Percentiles rank a stretch among this genome's conserved stretches.
These are phyloP conservation scores for Penicillium egyptiacum DNA, from an alignment of 495 filamentous ascomycete species.

Conservation along the genomic window DNA sequence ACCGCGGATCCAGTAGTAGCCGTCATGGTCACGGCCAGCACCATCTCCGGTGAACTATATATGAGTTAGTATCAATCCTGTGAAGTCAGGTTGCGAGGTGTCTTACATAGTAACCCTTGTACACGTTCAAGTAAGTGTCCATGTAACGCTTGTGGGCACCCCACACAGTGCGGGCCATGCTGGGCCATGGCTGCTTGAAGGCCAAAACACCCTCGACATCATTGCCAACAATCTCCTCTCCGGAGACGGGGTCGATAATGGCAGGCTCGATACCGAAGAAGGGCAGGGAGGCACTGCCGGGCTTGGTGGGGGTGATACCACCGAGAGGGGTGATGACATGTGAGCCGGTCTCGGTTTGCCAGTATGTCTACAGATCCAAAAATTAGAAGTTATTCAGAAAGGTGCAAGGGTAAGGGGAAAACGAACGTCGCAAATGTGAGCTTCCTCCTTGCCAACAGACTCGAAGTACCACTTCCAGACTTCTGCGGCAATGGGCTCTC, in stretches of 20 bases:
- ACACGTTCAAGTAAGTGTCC: conserved; percentile 97
- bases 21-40: conserved; percentile 94
- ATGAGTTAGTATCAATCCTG: conserved; percentile 34
- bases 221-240: conserved; percentile 91
- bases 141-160: conserved; percentile 97
- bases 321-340: conserved; percentile 70
- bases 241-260: conserved; percentile 95
- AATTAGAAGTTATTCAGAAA: conserved; percentile 6
- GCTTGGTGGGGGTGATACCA: conserved; percentile 57
- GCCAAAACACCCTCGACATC: conserved; percentile 97
- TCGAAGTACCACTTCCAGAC: conserved; percentile 99
- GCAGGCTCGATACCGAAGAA: conserved; percentile 99
- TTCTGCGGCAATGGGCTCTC: conserved; percentile 96
- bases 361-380: conserved; percentile 74
- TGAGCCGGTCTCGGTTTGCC: conserved; percentile 99
- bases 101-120: conserved; percentile 96
- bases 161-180: conserved; percentile 98
- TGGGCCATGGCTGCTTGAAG: conserved; percentile 98
- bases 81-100: not conserved
- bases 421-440: conserved; percentile 92
- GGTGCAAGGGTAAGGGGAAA: conserved; percentile 1
- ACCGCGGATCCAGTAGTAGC: conserved; percentile 99
- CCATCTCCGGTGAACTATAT: conserved; percentile 94
- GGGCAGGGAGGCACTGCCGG: conserved; percentile 56
- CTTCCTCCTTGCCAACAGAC: conserved; percentile 88